Percentiles rank a stretch among this genome's conserved stretches.
Conservation (phyloP, 805 yeast species). For the Yamadazyma sp. region DNA sequence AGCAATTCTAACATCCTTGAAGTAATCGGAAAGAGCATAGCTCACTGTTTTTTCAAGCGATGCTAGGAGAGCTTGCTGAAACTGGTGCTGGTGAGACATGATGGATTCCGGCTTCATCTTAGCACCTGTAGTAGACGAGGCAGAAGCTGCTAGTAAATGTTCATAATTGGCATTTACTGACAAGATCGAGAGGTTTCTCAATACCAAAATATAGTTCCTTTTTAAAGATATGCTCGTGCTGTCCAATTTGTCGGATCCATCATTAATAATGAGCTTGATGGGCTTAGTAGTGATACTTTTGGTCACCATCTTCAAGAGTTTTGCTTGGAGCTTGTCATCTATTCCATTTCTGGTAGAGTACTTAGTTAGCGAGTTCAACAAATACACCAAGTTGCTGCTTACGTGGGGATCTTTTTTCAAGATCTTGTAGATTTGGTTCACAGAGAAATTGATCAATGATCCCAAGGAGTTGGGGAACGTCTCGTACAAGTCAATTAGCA, state of each 20-base stretch:
- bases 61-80: constrained; percentile 29
- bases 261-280: constrained; percentile 20
- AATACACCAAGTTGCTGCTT: constrained; percentile 27
- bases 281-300: constrained; percentile 26
- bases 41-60: constrained; percentile 30
- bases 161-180: constrained; percentile 38
- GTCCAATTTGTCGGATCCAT: constrained; percentile 15
- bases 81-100: constrained; percentile 40
- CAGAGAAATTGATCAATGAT: constrained; percentile 34
- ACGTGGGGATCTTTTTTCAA: constrained; percentile 33
- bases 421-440: constrained; percentile 38
- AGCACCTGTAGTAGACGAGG: constrained; percentile 36
- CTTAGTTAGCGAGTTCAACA: constrained; percentile 31
- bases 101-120: constrained; percentile 43
- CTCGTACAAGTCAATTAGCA: constrained; percentile 40
- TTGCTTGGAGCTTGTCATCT: constrained; percentile 40
- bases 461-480: constrained; percentile 35
- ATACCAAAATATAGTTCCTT: constrained; percentile 31
- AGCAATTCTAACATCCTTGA: constrained; percentile 37
- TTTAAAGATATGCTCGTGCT: constrained; percentile 25
- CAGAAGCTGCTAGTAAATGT: constrained; percentile 32
- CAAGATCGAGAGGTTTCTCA: constrained; percentile 34
- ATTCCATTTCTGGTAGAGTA: constrained; percentile 38
- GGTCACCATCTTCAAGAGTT: constrained; percentile 31
- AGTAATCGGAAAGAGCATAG: constrained; percentile 31